phyloP scores from a whole-genome alignment of 2,329 filamentous ascomycete species.

The Ophiosphaerella narmari region DNA sequence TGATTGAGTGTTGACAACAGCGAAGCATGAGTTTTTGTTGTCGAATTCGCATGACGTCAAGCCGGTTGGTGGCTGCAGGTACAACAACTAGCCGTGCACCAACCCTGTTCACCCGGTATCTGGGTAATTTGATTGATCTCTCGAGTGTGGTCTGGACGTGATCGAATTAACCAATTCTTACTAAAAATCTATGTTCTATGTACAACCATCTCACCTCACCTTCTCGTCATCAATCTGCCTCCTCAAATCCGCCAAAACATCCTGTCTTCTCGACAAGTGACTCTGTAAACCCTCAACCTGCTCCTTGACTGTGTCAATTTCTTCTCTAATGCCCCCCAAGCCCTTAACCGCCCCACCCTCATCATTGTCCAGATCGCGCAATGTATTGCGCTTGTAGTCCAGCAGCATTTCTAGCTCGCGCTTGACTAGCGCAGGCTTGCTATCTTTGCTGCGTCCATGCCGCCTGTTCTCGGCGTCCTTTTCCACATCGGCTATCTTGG shows the following conservation, averaged over 20 bases:
- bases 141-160: background rate
- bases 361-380: slow-evolving; percentile 75
- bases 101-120: too few relatives aligned
- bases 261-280: slow-evolving; percentile 77
- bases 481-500: slow-evolving; percentile 84
- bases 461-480: slow-evolving; percentile 65
- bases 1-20: too few relatives aligned
- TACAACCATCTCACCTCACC: slow-evolving; percentile 32
- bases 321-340: slow-evolving; percentile 78
- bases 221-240: slow-evolving; percentile 88
- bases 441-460: slow-evolving; percentile 65
- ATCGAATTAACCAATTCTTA: background rate
- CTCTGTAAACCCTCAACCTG: slow-evolving; percentile 89
- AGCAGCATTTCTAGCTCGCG: slow-evolving; percentile 90
- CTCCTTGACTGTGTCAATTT: slow-evolving; percentile 87
- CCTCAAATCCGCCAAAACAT: slow-evolving; percentile 74
- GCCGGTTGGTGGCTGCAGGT: too few relatives aligned
- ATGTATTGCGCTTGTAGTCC: slow-evolving; percentile 87
- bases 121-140: too few relatives aligned
- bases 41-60: too few relatives aligned
- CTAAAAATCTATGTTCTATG: background rate
- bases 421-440: slow-evolving; percentile 89
- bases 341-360: slow-evolving; percentile 65
- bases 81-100: too few relatives aligned
- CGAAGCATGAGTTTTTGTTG: too few relatives aligned